Evolutionary conservation across 2,329 filamentous ascomycete species (phyloP), one percentile per base, ranked within the genome.

Genomic region (Whalleya microplaca): DNA sequence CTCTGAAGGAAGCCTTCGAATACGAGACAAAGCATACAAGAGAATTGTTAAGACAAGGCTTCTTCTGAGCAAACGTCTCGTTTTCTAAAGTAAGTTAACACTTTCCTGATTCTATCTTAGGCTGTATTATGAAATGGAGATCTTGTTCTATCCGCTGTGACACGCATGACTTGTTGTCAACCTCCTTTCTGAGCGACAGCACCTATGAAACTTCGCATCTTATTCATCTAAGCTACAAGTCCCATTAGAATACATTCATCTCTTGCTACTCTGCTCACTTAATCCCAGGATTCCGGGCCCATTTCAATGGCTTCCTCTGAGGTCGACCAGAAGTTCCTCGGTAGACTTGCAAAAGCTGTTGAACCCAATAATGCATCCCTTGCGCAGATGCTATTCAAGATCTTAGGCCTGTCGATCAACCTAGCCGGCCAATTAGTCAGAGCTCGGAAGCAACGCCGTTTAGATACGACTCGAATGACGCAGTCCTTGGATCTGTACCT

Each of bases 291-390:
- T 29, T 42, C 45, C 27, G 12, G 18, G 27, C 16, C 37, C 40
- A 20, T 45, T 53, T 53, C 64, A 57, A 99, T 98, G 95, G 95
- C 95, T 77, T 95, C 93, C 72, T 95, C 92, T 59, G 92, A 96
- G 77, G 92, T 98, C 61, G 95, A 99, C 75, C 93, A 96, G 78
- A 99, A 98, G 78, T 96, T 96, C 76, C 83, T 99, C 69, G 92
- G 92, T 76, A 88, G 87, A 71, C 88, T 96, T 72, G 94, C 95
- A 72, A 90, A 88, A 75, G 83, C 87, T 59, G 92, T 92, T 65
- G 87, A 88, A 70, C 78, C 84, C 58, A 87, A 91, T 66, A 95
- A 94, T 69, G 87, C 90, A 2, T 81, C 93, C 18, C 84, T 98
- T 45, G 90, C 90, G 7, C 84, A 84, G 19, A 92, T 91, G 72